Conservation (phyloP, 495 filamentous ascomycete genomes). For the Sordaria brevicollis region DNA sequence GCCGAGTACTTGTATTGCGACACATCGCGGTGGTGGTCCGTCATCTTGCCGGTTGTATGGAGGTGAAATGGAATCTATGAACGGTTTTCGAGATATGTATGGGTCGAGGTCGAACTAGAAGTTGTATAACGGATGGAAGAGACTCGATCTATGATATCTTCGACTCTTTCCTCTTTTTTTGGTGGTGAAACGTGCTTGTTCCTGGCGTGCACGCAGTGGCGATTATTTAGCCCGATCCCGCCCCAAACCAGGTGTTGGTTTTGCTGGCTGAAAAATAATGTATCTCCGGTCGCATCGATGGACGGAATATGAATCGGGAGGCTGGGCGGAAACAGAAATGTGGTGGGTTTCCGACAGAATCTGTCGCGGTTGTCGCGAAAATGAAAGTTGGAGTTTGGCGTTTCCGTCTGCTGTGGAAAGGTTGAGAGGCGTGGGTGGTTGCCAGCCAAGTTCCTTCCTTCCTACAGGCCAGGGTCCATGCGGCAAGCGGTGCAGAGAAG, state of each 20-base stretch:
- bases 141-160: not conserved
- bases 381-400: not conserved
- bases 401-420: too few relatives aligned
- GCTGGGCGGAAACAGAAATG: not conserved
- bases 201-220: slow-evolving; percentile 3
- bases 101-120: not conserved
- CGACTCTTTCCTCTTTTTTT: not conserved
- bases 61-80: not conserved
- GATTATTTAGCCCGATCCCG: slow-evolving; percentile 6
- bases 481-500: not conserved
- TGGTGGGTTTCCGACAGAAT: not conserved
- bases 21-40: slow-evolving; percentile 77
- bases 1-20: slow-evolving; percentile 99
- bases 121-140: not conserved
- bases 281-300: slow-evolving; percentile 13
- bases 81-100: not conserved
- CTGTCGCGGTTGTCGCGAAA: not conserved
- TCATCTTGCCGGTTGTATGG: slow-evolving; percentile 43
- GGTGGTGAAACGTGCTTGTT: not conserved
- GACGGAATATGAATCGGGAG: not conserved
- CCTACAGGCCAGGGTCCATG: too few relatives aligned
- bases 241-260: slow-evolving; percentile 10
- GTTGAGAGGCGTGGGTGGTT: slow-evolving; percentile 1
- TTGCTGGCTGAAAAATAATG: slow-evolving; percentile 1
- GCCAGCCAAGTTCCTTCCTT: not conserved